These are phyloP conservation scores for Suillus paluster DNA, from an alignment of 768 basidiomycete genomes.

Conservation along the genomic window DNA sequence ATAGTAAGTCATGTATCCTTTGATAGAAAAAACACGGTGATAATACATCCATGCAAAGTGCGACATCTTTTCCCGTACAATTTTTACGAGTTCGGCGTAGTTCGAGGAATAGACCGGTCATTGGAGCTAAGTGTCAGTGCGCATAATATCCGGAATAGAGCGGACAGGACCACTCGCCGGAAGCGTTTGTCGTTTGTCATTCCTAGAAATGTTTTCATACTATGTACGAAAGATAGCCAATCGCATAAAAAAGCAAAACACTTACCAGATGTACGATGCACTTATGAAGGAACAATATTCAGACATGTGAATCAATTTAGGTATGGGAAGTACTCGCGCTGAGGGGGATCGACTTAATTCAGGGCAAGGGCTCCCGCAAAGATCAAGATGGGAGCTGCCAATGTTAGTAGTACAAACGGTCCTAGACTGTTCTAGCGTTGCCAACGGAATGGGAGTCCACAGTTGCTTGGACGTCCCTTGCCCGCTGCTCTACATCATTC, in stretches of 20 bases:
- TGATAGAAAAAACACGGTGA: not conserved
- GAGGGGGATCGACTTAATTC: not conserved
- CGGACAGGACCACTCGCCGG: not conserved
- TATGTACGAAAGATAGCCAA: not conserved
- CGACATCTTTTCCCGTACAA: no score
- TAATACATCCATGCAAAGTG: not conserved
- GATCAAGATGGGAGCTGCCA: not conserved
- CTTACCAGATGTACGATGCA: not conserved
- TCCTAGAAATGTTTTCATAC: not conserved
- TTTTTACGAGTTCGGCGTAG: not conserved
- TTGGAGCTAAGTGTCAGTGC: not conserved
- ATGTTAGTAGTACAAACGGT: not conserved
- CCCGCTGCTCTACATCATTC: not conserved
- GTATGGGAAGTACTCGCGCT: not conserved
- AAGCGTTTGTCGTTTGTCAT: not conserved
- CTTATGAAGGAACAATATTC: slow-evolving; percentile 1
- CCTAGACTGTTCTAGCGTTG: not conserved
- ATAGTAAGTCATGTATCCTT: not conserved
- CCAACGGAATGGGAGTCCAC: not conserved
- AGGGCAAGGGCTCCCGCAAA: not conserved
- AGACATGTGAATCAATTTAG: not conserved
- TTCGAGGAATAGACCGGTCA: not conserved
- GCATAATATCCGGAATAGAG: not conserved
- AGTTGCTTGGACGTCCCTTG: not conserved
- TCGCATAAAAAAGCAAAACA: not conserved